Percentiles rank a stretch among this genome's conserved stretches.
phyloP scores from a whole-genome alignment of 805 yeast species.

The Pichia exigua region DNA sequence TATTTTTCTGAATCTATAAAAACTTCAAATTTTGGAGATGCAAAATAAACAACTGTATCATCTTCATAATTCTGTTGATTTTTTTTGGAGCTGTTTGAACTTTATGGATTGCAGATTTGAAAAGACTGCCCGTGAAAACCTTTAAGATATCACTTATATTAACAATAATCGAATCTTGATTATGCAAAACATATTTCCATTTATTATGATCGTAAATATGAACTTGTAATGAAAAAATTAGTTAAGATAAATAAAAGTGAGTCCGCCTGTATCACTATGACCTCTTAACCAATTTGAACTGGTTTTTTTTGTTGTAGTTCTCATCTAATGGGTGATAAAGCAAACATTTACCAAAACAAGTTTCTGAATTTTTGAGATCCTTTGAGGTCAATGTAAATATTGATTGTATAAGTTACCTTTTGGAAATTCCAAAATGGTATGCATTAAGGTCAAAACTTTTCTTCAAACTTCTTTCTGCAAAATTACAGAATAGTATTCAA shows the following conservation, averaged over 20 bases:
- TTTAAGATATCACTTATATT: constrained; percentile 37
- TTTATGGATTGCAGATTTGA: constrained; percentile 39
- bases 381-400: constrained; percentile 30
- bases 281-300: constrained; percentile 39
- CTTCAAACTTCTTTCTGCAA: constrained; percentile 33
- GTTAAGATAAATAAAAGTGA: constrained; percentile 36
- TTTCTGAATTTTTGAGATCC: constrained; percentile 30
- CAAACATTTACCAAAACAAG: constrained; percentile 34
- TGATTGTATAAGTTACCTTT: constrained; percentile 36
- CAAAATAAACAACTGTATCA: constrained; percentile 36
- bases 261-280: constrained; percentile 37
- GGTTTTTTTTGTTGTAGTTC: constrained; percentile 26
- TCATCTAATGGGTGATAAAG: constrained; percentile 29
- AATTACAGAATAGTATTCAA: constrained; percentile 31
- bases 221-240: constrained; percentile 34
- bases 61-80: constrained; percentile 33
- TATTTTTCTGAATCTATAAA: constrained; percentile 36
- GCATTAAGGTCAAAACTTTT: constrained; percentile 34
- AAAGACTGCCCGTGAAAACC: constrained; percentile 38
- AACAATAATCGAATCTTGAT: constrained; percentile 33
- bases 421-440: constrained; percentile 38
- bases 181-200: constrained; percentile 35
- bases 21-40: constrained; percentile 31
- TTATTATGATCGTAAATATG: constrained; percentile 30
- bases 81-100: constrained; percentile 39